Evolutionary conservation across 352 stramenopile species (phyloP).

Genomic region (Globisporangium spiculum): DNA sequence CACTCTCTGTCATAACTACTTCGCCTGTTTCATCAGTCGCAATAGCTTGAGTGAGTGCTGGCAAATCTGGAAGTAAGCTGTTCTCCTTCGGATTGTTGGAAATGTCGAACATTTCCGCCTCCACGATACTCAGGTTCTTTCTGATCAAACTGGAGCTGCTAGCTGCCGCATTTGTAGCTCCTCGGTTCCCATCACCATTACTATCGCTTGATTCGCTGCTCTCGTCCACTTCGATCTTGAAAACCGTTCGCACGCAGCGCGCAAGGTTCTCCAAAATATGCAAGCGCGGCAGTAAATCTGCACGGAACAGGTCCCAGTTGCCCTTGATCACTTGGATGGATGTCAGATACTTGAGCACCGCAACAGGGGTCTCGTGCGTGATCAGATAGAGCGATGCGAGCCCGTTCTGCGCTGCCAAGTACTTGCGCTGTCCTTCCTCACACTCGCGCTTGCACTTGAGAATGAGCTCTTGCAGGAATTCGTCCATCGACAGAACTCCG

Average conservation of each 20-base stretch:
- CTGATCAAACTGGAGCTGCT: neutral
- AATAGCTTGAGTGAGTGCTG: constrained; percentile 29
- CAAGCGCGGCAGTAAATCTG: constrained; percentile 63
- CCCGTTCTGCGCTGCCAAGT: constrained; percentile 75
- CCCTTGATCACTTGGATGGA: constrained; percentile 37
- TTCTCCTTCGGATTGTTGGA: constrained; percentile 37
- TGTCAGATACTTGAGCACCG: constrained; percentile 55
- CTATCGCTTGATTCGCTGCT: neutral
- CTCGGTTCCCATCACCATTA: neutral
- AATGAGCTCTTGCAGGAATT: constrained; percentile 71
- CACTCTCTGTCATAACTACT: neutral
- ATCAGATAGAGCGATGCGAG: constrained; percentile 51
- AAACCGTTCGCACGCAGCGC: constrained; percentile 27
- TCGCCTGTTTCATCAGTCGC: constrained; percentile 13
- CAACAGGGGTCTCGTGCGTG: constrained; percentile 23
- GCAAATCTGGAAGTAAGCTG: constrained; percentile 42
- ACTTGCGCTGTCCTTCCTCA: constrained; percentile 78
- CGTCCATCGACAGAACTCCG: constrained; percentile 73
- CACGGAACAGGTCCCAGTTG: constrained; percentile 63
- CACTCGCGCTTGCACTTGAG: constrained; percentile 66
- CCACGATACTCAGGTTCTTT: neutral
- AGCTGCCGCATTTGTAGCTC: neutral
- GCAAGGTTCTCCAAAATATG: constrained; percentile 69
- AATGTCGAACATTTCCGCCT: neutral
- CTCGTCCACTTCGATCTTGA: constrained; percentile 12